Conservation (phyloP, 352 stramenopile species). For the Peronospora belbahrii region DNA sequence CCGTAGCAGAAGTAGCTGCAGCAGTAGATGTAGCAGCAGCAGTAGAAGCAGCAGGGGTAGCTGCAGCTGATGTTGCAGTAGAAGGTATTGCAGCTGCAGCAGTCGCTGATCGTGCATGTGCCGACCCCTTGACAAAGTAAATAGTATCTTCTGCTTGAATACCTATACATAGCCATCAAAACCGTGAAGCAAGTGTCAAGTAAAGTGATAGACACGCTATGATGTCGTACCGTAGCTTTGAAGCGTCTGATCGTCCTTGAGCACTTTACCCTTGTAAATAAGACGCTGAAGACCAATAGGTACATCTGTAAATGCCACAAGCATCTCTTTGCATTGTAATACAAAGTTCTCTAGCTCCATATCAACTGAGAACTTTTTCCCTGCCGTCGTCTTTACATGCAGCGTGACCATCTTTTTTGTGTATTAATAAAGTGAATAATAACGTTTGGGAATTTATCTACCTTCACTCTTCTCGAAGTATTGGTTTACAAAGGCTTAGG, state of each 20-base stretch:
- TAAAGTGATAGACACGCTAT: too few species aligned
- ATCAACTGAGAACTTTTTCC: constrained; percentile 75
- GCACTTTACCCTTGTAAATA: constrained; percentile 88
- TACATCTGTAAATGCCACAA: constrained; percentile 63
- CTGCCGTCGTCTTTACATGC: constrained; percentile 77
- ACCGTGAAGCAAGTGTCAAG: background rate
- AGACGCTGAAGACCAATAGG: constrained; percentile 72
- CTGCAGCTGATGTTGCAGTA: background rate
- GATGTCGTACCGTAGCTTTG: constrained; percentile 62
- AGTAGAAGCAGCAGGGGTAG: constrained; percentile 6
- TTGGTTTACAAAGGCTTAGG: background rate
- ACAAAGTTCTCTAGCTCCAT: constrained; percentile 64
- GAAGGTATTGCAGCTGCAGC: constrained; percentile 11
- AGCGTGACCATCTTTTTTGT: constrained; percentile 50
- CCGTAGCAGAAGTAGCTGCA: constrained; percentile 2
- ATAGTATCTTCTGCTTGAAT: constrained; percentile 74
- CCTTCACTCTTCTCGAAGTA: too few species aligned
- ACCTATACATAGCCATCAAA: constrained; percentile 33
- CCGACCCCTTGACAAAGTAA: constrained; percentile 78
- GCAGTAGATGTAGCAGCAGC: constrained; percentile 14
- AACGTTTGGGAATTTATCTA: background rate
- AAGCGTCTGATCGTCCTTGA: constrained; percentile 85
- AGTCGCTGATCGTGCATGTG: constrained; percentile 17
- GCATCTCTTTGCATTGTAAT: constrained; percentile 66
- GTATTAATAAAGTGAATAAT: background rate